Base-by-base conservation (phyloP, 805 yeast species). In the Brettanomyces bruxellensis region DNA sequence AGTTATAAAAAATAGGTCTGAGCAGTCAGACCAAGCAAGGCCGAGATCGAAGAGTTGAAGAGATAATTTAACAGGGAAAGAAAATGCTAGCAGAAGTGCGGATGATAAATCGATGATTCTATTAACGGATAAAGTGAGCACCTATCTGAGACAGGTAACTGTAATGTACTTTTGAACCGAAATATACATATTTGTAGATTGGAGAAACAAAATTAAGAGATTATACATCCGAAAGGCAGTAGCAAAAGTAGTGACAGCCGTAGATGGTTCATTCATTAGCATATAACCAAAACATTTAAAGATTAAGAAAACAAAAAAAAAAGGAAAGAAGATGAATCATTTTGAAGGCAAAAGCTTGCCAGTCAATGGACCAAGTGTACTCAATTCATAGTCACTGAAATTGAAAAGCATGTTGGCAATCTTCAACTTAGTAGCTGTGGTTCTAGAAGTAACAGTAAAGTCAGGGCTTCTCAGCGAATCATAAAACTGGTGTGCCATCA, bases 401-500 rank as follows among this genome's bases (percentile, higher is more conserved):
- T 86, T 79, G 70, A 85, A 78, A 57, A 86, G 52, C 35, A 58
- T 63, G 55, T 72, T 50, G 61, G 59, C 75, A 55, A 55, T 64
- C 49, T 47, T 68, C 24, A 62, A 65, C 32, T 71, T 68, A 30
- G 63, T 64, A 37, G 59, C 57, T 2, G 69, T 57, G 18, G 57
- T 52, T 47, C 66, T 58, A 38, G 68, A 51, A 25, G 53, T 47
- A 23, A 57, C 64, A 42, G 65, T 66, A 61, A 77, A 75, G 18
- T 68, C 67, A 28, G 67, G 64, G 45, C 72, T 74, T 62, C 91
- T 83, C 55, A 91, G 73, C 59, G 90, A 95, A 62, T 87, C 84
- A 62, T 91, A 91, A 64, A 88, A 93, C 25, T 84, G 83, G 69
- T 91, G 96, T 6, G 90, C 79, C 73, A 93, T 69, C 7, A 91